Conservation (phyloP, 1,139 yeast genomes). For the Taphrina pruni region DNA sequence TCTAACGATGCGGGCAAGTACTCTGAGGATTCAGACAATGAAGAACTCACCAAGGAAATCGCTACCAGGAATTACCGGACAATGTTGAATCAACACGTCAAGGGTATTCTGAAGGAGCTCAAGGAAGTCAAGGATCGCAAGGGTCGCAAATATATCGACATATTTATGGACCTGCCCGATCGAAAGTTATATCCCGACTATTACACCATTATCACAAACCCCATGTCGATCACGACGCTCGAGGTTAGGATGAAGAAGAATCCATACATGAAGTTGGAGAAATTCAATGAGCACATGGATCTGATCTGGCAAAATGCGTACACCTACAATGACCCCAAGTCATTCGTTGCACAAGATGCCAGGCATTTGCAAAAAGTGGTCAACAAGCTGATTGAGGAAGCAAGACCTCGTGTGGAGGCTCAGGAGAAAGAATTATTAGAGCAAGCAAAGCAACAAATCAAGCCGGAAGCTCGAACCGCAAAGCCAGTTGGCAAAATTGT, state of each 20-base stretch:
- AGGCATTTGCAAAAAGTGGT: constrained; percentile 53
- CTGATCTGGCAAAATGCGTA: constrained; percentile 83
- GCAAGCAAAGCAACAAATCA: constrained; percentile 6
- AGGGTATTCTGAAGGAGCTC: constrained; percentile 22
- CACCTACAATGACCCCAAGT: constrained; percentile 88
- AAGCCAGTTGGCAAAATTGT: not conserved
- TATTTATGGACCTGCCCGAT: constrained; percentile 73
- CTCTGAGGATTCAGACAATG: constrained; percentile 29
- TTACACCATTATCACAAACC: constrained; percentile 60
- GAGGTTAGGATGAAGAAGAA: constrained; percentile 48
- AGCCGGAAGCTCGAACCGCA: constrained; percentile 13
- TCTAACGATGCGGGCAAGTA: constrained; percentile 24
- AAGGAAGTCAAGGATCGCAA: constrained; percentile 44
- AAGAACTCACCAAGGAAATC: constrained; percentile 11
- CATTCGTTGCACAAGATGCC: constrained; percentile 81
- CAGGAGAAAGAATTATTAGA: constrained; percentile 15
- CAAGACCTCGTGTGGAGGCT: constrained; percentile 17
- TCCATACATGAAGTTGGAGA: constrained; percentile 63
- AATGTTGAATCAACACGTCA: constrained; percentile 32
- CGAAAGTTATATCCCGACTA: constrained; percentile 83
- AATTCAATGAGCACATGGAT: constrained; percentile 72
- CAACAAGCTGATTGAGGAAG: constrained; percentile 31
- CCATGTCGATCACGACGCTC: constrained; percentile 53
- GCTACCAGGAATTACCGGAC: constrained; percentile 18
- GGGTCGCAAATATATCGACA: constrained; percentile 57